phyloP scores from a whole-genome alignment of 371 early-diverging fungal genomes.

The Dichotomocladium elegans region DNA sequence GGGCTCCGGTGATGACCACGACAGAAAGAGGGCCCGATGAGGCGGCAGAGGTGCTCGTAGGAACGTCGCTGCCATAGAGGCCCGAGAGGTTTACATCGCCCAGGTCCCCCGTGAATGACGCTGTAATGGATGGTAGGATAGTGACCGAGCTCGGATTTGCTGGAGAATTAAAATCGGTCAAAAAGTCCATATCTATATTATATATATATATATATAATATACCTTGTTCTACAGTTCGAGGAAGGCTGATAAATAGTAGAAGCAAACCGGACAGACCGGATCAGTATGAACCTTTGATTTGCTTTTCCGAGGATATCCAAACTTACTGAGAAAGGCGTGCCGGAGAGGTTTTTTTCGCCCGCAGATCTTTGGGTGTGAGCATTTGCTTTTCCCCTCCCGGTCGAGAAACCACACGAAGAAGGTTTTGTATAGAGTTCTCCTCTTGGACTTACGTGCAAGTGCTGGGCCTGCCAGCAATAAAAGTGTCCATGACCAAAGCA shows the following conservation, averaged over 20 bases:
- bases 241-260: not conserved
- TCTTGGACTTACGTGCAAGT: not conserved
- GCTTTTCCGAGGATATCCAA: too few relatives aligned
- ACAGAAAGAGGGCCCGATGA: not conserved
- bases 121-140: constrained; percentile 5
- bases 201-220: not conserved
- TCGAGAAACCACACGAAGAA: not conserved
- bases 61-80: constrained; percentile 3
- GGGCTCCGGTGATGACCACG: not conserved
- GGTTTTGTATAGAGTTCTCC: not conserved
- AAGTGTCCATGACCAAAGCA: not conserved
- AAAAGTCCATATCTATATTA: not conserved
- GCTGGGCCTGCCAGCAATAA: not conserved
- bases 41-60: not conserved
- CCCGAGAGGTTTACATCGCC: constrained; percentile 12
- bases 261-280: not conserved
- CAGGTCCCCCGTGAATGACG: constrained; percentile 6
- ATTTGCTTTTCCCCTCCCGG: too few relatives aligned
- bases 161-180: not conserved
- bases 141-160: constrained; percentile 3
- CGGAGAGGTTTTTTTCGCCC: too few relatives aligned
- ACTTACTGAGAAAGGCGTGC: too few relatives aligned
- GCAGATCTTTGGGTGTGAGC: too few relatives aligned
- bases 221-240: not conserved
- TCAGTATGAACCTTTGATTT: too few relatives aligned